Conservation (phyloP, 495 filamentous ascomycete genomes). For the Xylaria nigripes region DNA sequence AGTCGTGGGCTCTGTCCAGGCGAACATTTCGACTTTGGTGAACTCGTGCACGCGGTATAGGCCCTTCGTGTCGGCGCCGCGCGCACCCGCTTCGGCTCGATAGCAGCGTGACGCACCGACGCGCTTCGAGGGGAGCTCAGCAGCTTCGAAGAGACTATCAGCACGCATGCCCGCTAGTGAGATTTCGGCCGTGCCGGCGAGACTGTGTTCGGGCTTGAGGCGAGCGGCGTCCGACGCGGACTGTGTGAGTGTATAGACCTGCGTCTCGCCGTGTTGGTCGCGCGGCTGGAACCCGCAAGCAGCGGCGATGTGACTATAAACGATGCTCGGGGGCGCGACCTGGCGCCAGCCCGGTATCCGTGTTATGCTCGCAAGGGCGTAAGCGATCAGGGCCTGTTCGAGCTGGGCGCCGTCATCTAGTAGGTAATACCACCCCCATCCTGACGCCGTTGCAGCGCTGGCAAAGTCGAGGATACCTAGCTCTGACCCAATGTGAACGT, state of each 20-base stretch:
- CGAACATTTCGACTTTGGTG: conserved; percentile 96
- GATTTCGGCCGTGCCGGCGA: conserved; percentile 90
- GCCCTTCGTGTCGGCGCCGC: conserved; percentile 85
- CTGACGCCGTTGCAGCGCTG: conserved; percentile 64
- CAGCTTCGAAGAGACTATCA: conserved; percentile 52
- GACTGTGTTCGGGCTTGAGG: conserved; percentile 56
- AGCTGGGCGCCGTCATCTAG: conserved; percentile 80
- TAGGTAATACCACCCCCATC: conserved; percentile 97
- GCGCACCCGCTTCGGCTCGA: conserved; percentile 84
- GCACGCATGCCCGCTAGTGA: conserved; percentile 88
- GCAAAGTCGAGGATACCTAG: conserved; percentile 81
- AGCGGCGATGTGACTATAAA: conserved; percentile 82
- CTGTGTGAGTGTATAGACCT: conserved; percentile 73
- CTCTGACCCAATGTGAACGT: conserved; percentile 75
- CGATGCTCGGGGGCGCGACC: conserved; percentile 78
- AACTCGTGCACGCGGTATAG: conserved; percentile 99
- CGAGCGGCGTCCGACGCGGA: conserved; percentile 46
- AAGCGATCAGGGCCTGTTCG: conserved; percentile 86
- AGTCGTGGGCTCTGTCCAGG: conserved; percentile 57
- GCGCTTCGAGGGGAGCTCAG: conserved; percentile 62
- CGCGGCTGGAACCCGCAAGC: conserved; percentile 92
- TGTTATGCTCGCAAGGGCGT: conserved; percentile 61
- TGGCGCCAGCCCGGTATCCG: conserved; percentile 57
- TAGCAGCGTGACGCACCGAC: conserved; percentile 85
- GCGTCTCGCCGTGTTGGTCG: conserved; percentile 82